Percentiles rank a stretch among this genome's conserved stretches.
Evolutionary conservation across 371 early-diverging fungal genomes (phyloP).

Genomic region (Actinomortierella ambigua): DNA sequence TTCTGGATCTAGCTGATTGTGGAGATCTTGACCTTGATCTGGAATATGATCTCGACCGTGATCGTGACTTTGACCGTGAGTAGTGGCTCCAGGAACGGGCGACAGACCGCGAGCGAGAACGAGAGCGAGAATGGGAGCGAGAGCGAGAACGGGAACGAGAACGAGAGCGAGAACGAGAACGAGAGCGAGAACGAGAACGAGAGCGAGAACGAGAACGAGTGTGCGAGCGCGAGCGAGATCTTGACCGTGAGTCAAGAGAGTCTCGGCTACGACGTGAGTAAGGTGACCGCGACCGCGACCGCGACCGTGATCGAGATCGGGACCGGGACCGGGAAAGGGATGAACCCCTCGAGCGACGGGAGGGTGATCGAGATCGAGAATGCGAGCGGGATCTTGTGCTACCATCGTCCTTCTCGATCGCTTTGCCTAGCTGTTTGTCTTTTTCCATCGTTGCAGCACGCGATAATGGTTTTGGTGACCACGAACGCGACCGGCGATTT

Average conservation of each 20-base stretch:
- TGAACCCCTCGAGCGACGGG: no score
- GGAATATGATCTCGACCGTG: not conserved
- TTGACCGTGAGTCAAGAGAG: constrained; percentile 18
- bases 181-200: not conserved
- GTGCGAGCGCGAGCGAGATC: constrained; percentile 17
- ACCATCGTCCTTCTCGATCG: constrained; percentile 12
- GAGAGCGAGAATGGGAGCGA: no score
- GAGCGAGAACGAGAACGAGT: constrained; percentile 25
- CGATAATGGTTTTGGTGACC: no score
- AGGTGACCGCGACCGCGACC: not conserved
- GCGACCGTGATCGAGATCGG: not conserved
- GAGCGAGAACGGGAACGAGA: constrained; percentile 7
- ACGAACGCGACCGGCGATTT: no score
- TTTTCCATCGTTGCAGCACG: not conserved
- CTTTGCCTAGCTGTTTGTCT: constrained; percentile 2
- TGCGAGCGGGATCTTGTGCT: not conserved
- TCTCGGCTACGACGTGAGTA: constrained; percentile 12
- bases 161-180: constrained; percentile 5
- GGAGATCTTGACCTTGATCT: not conserved
- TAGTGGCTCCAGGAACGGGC: no score
- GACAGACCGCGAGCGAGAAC: not conserved
- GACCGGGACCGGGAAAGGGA: not conserved
- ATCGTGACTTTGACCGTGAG: not conserved
- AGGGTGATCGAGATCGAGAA: constrained; percentile 38
- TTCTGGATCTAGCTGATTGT: no score